Conservation (phyloP, 176 grass and related monocot species). For the Juncus effusus region DNA sequence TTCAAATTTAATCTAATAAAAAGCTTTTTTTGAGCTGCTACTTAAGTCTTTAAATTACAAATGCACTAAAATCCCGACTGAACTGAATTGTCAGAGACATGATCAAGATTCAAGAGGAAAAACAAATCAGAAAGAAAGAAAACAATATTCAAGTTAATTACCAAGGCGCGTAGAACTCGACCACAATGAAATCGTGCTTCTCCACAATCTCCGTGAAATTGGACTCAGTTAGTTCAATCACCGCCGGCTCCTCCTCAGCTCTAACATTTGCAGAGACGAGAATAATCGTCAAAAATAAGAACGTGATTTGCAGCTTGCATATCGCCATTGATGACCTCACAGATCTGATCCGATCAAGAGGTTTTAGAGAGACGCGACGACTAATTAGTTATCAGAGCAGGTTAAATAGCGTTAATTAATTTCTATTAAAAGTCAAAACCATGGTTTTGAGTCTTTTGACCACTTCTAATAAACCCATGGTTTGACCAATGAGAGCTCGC, state of each 20-base stretch:
- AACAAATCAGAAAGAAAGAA: neutral
- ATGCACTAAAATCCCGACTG: too few relatives aligned
- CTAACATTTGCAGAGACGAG: conserved; percentile 21
- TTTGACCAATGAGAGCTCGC: neutral
- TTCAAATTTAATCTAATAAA: too few relatives aligned
- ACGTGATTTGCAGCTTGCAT: conserved; percentile 34
- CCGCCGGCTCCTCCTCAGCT: conserved; percentile 11
- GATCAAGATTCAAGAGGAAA: neutral
- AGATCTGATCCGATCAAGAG: conserved; percentile 14
- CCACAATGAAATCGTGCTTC: conserved; percentile 62
- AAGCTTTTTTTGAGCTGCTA: too few relatives aligned
- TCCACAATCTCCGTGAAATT: conserved; percentile 76
- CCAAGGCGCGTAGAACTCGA: conserved; percentile 93
- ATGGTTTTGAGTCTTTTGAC: too few relatives aligned
- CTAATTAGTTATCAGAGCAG: conserved; percentile 6
- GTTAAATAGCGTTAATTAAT: too few relatives aligned
- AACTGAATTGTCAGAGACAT: too few relatives aligned
- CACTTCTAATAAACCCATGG: neutral
- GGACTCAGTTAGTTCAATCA: conserved; percentile 40
- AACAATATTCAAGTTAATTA: conserved; percentile 24
- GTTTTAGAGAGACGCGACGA: neutral
- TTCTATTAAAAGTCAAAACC: too few relatives aligned
- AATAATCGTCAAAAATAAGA: conserved; percentile 30
- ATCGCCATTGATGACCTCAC: conserved; percentile 32
- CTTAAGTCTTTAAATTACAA: too few relatives aligned